A percentile compares a stretch with the other conserved stretches of the same genome.
Evolutionary conservation across 148 eudicot species (phyloP).

Genomic region (Suaeda aralocaspica): DNA sequence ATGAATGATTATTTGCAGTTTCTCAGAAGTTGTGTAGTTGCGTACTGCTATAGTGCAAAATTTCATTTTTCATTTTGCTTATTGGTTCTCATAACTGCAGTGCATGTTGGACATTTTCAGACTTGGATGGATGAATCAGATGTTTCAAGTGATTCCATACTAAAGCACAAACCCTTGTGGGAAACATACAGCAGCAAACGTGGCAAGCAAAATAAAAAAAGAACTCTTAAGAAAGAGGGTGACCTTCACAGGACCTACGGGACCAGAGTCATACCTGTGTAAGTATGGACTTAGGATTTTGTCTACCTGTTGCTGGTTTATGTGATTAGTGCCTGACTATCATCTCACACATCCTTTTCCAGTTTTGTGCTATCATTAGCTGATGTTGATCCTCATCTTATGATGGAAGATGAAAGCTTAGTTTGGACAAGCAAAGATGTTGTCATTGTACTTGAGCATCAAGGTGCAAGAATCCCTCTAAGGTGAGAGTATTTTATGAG

Average conservation of each 20-base stretch:
- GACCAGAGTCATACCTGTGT: slow-evolving; percentile 97
- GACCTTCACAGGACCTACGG: slow-evolving; percentile 82
- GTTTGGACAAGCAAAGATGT: slow-evolving; percentile 94
- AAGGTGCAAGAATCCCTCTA: slow-evolving; percentile 69
- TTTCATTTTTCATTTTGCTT: slow-evolving; percentile 9
- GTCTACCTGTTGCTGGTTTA: background rate
- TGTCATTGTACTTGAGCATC: slow-evolving; percentile 91
- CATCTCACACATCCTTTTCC: slow-evolving; percentile 14
- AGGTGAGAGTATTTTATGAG: slow-evolving; percentile 37
- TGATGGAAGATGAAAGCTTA: slow-evolving; percentile 99
- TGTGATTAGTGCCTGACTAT: background rate
- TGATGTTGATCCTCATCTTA: slow-evolving; percentile 84
- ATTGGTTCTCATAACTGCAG: background rate
- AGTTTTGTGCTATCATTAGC: slow-evolving; percentile 95
- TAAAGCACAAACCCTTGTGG: slow-evolving; percentile 97
- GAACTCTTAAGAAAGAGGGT: slow-evolving; percentile 53
- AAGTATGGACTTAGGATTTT: slow-evolving; percentile 38
- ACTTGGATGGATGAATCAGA: slow-evolving; percentile 70
- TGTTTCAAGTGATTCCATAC: slow-evolving; percentile 67
- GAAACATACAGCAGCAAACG: slow-evolving; percentile 46
- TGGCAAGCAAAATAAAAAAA: slow-evolving; percentile 55
- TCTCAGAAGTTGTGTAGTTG: background rate
- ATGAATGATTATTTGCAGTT: background rate
- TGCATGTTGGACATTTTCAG: slow-evolving; percentile 40
- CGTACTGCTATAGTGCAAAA: background rate